Percentiles rank a stretch among this genome's conserved stretches.
These are phyloP conservation scores for Schwanniomyces sp. DNA, from an alignment of 805 yeast genomes.

Conservation along the genomic window DNA sequence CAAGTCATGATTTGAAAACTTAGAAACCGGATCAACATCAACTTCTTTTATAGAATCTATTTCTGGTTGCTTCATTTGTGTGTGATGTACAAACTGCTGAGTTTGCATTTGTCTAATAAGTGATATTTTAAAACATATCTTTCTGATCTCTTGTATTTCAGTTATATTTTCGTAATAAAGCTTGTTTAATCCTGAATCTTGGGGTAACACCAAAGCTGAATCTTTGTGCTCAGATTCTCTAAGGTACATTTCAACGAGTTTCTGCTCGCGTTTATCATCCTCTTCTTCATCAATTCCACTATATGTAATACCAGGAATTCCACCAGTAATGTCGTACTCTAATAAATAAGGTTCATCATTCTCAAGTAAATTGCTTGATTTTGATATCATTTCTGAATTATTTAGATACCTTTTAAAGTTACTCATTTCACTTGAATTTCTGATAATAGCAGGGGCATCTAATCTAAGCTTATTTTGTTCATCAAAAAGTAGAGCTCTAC, in stretches of 20 bases:
- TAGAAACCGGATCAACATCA: conserved; percentile 84
- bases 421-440: conserved; percentile 69
- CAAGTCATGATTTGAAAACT: conserved; percentile 66
- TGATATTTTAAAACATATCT: conserved; percentile 83
- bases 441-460: conserved; percentile 66
- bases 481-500: conserved; percentile 64
- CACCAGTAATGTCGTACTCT: conserved; percentile 84
- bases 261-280: conserved; percentile 38
- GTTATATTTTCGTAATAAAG: conserved; percentile 64
- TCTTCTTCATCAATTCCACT: conserved; percentile 48
- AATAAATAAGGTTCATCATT: conserved; percentile 64
- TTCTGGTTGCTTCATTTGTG: conserved; percentile 71
- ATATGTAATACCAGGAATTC: conserved; percentile 66
- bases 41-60: conserved; percentile 59
- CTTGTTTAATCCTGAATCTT: conserved; percentile 57
- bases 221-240: conserved; percentile 23
- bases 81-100: conserved; percentile 69
- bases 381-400: conserved; percentile 39
- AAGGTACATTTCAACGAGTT: conserved; percentile 33
- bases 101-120: conserved; percentile 89
- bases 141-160: conserved; percentile 85
- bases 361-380: conserved; percentile 47
- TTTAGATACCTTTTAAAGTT: conserved; percentile 49
- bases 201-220: conserved; percentile 34
- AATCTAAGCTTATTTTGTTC: conserved; percentile 56